Base-by-base conservation (phyloP, 2,329 filamentous ascomycete genomes). In the Colletotrichum ledebouriae region DNA sequence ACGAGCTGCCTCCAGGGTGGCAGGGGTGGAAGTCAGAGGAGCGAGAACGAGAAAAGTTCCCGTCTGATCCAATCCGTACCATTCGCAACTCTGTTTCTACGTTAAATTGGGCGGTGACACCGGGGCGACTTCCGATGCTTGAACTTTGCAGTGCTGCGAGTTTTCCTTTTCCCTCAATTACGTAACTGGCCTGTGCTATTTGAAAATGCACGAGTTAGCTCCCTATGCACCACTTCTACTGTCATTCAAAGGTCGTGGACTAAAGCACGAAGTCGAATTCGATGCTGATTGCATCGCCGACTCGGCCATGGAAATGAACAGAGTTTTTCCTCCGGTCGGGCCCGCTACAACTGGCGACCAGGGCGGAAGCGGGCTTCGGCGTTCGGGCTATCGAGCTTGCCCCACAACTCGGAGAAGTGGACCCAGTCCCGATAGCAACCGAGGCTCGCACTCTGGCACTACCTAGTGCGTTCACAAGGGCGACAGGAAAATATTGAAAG, bases 61-160 rank as follows among this genome's bases (percentile, higher is more conserved):
- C 5, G 41, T 41, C 10, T 56, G n/a, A 44, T 64, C 17, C 22
- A 11, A 12, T 11, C 10, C 3, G 37, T 5, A 13, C 3, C 10
- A 25, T n/a, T 1, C 22, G 25, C 49, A 41, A 44, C 20, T 39
- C 29, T 61, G 9, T 50, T 33, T 25, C n/a, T 25, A 42, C 57
- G n/a, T 46, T 39, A 46, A 49, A 53, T 64, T 42, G 37, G 52
- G 25, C 17, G 13, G 17, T 61, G 56, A 47, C 49, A 49, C 17
- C 41, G 58, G 63, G 39, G 34, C n/a, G 3, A 29, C 17, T 29
- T n/a, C 58, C 49, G 63, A 42, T 25, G 12, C 11, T 3, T 15
- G 17, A 34, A 17, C 17, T 17, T 17, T 17, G 17, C 17, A 11
- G 49, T 34, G 12, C 33, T 34, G n/a, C 4, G 15, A 37, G 9